Conservation (phyloP, 805 yeast genomes). For the Cyberlindnera lachancei region DNA sequence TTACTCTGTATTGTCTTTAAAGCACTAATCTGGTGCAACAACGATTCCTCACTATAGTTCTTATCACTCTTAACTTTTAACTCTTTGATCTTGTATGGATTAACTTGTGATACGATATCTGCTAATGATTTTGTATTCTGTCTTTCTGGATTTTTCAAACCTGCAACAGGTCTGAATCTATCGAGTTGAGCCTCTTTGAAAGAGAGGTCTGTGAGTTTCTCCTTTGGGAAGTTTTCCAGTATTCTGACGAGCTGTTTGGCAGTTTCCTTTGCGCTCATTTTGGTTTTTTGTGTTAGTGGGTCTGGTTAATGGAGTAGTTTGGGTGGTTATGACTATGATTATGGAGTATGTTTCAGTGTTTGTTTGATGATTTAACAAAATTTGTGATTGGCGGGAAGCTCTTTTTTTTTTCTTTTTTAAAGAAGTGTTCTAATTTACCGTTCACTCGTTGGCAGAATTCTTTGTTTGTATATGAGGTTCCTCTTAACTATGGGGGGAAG, state of each 20-base stretch:
- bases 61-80: conserved; percentile 38
- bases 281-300: too few relatives aligned
- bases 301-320: neutral
- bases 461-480: too few relatives aligned
- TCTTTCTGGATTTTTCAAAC: conserved; percentile 33
- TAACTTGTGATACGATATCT: conserved; percentile 38
- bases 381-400: too few relatives aligned
- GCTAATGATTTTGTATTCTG: conserved; percentile 30
- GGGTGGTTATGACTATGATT: too few relatives aligned
- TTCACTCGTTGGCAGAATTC: too few relatives aligned
- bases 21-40: conserved; percentile 49
- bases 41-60: conserved; percentile 37
- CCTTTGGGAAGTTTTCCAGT: conserved; percentile 59
- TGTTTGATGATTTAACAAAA: too few relatives aligned
- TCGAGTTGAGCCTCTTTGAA: conserved; percentile 62
- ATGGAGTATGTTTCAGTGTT: too few relatives aligned
- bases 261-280: conserved; percentile 37
- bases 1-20: conserved; percentile 49
- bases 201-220: conserved; percentile 59
- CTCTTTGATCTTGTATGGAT: conserved; percentile 37
- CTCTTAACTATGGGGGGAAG: too few relatives aligned
- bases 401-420: too few relatives aligned
- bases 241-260: conserved; percentile 51
- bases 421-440: too few relatives aligned
- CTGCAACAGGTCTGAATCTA: conserved; percentile 46